Evolutionary conservation across 495 filamentous ascomycete genomes (phyloP).

Genomic region (Sphaerosporella brunnea): DNA sequence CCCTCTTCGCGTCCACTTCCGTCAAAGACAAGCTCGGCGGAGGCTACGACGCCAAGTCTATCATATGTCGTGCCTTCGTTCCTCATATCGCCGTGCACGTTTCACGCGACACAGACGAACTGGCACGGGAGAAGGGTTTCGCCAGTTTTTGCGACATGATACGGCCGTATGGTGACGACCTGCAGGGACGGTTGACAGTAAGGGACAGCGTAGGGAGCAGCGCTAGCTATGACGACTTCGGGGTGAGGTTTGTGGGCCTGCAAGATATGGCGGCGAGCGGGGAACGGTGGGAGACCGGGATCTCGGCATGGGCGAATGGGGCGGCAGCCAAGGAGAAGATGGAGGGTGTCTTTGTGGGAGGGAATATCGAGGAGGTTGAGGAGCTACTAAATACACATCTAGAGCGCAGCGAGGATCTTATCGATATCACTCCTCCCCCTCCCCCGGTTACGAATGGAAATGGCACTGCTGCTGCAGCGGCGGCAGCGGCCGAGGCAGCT

Average conservation of each 20-base stretch:
- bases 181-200: constrained; percentile 75
- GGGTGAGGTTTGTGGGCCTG: constrained; percentile 60
- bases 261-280: constrained; percentile 35
- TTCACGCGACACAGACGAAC: constrained; percentile 62
- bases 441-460: constrained; percentile 8
- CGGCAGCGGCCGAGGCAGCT: neutral
- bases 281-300: constrained; percentile 22
- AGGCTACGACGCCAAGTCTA: constrained; percentile 8
- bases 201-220: constrained; percentile 75
- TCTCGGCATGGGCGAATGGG: constrained; percentile 31
- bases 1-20: constrained; percentile 13
- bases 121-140: constrained; percentile 75
- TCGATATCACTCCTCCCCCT: constrained; percentile 8
- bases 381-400: constrained; percentile 39
- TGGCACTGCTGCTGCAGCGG: constrained; percentile 14
- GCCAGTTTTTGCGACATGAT: constrained; percentile 66
- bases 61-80: constrained; percentile 68
- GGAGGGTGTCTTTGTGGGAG: constrained; percentile 24
- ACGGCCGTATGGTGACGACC: constrained; percentile 75
- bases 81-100: constrained; percentile 73
- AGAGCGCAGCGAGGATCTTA: constrained; percentile 29
- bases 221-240: constrained; percentile 72
- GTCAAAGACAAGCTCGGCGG: neutral
- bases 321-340: constrained; percentile 26
- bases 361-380: constrained; percentile 41